Conservation (phyloP, 495 filamentous ascomycete species). For the Neurospora sp. region DNA sequence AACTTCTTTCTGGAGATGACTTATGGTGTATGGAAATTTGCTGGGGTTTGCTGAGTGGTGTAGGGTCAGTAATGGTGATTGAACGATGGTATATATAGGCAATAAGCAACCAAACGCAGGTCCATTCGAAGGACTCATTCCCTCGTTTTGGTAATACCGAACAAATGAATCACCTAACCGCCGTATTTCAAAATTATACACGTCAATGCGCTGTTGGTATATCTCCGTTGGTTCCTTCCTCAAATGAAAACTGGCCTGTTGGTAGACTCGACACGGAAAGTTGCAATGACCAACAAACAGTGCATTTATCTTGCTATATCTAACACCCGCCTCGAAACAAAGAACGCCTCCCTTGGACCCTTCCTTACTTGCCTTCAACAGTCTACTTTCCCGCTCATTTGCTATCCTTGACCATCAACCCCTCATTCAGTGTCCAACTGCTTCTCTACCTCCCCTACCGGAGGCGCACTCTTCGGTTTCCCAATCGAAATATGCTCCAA, state of each 20-base stretch:
- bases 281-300: neutral
- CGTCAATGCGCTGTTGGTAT: neutral
- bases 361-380: neutral
- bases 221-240: neutral
- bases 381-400: neutral
- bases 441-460: neutral
- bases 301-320: neutral
- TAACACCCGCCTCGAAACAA: neutral
- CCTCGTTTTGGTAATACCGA: no score
- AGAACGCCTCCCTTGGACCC: neutral
- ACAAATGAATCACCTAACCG: no score
- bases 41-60: no score
- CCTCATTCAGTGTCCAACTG: neutral
- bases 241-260: neutral
- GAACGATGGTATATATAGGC: no score
- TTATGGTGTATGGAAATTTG: no score
- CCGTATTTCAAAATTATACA: no score
- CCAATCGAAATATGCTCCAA: neutral
- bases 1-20: no score
- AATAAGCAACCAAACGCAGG: no score
- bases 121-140: no score
- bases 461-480: neutral
- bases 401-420: neutral
- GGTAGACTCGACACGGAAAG: neutral
- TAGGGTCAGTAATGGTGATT: no score